Percentiles rank a stretch among this genome's conserved stretches.
Conservation (phyloP, 1,284 basidiomycete species). For the Rhodotorula sp. region DNA sequence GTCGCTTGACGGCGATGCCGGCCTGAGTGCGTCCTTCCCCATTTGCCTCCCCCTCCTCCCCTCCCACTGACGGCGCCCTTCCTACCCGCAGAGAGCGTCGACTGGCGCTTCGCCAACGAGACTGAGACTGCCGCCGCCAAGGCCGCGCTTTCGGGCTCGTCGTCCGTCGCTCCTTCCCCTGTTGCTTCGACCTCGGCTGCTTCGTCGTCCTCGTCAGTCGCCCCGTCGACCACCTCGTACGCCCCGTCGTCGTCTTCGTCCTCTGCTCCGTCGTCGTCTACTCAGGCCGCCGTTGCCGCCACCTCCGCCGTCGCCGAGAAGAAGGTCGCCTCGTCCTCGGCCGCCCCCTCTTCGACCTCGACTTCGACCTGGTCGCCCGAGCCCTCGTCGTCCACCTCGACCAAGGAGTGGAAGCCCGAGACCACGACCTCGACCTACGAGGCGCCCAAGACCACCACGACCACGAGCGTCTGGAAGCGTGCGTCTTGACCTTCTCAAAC, state of each 20-base stretch:
- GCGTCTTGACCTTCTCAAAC: conserved; percentile 3
- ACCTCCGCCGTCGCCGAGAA: neutral
- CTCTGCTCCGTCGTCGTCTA: conserved; percentile 2
- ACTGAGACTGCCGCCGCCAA: conserved; percentile 36
- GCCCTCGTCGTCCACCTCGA: conserved; percentile 42
- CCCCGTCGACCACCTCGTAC: conserved; percentile 2
- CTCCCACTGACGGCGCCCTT: neutral
- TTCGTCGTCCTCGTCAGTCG: neutral
- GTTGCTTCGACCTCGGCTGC: conserved; percentile 1
- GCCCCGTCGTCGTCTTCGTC: neutral
- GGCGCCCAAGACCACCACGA: conserved; percentile 18
- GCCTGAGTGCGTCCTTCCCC: conserved; percentile 18
- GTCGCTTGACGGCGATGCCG: conserved; percentile 20
- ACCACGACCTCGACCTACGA: conserved; percentile 8
- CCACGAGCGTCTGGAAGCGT: conserved; percentile 8
- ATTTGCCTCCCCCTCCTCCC: neutral
- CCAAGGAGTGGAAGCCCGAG: conserved; percentile 48
- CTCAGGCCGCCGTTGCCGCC: conserved; percentile 3
- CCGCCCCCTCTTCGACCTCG: conserved; percentile 1
- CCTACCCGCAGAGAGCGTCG: conserved; percentile 12
- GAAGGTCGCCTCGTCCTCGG: neutral
- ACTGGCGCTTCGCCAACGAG: conserved; percentile 41
- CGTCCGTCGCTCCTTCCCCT: neutral
- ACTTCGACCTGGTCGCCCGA: neutral
- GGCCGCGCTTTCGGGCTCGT: neutral